Conservation (phyloP, 306 rosid genomes). For the Spatholobus suberectus region DNA sequence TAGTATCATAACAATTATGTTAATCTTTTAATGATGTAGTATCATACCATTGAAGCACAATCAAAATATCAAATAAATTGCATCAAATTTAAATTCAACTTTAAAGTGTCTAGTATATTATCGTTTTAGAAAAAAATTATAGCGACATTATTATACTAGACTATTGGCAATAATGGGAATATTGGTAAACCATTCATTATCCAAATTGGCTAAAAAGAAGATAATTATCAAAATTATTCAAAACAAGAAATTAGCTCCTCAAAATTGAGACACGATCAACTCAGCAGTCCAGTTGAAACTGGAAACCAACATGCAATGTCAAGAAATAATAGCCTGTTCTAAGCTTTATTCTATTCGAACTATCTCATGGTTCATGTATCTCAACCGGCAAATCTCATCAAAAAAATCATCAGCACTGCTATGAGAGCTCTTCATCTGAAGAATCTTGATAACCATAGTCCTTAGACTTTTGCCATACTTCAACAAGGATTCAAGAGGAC, state of each 20-base stretch:
- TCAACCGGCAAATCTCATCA: conserved; percentile 87
- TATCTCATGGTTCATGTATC: conserved; percentile 59
- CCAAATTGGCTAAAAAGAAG: background rate
- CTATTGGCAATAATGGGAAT: background rate
- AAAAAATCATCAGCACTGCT: conserved; percentile 94
- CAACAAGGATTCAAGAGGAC: conserved; percentile 81
- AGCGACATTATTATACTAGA: background rate
- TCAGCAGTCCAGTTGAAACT: conserved; percentile 14
- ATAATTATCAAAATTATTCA: background rate
- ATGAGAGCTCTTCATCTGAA: conserved; percentile 92
- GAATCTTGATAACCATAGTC: conserved; percentile 83
- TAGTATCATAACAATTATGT: background rate
- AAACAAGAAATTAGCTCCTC: conserved; percentile 30
- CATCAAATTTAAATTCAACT: background rate
- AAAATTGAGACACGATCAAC: conserved; percentile 12
- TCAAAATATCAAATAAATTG: background rate
- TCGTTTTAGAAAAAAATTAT: background rate
- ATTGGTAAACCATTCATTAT: background rate
- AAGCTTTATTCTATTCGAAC: conserved; percentile 76
- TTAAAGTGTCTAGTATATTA: background rate
- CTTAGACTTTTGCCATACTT: conserved; percentile 75
- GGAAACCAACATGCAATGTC: conserved; percentile 29
- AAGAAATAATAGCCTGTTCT: background rate
- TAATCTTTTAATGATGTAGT: background rate
- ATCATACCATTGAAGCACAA: background rate